Evolutionary conservation across 352 stramenopile species (phyloP), one percentile per base, ranked within the genome.

Genomic region (Phytophthora cajani): DNA sequence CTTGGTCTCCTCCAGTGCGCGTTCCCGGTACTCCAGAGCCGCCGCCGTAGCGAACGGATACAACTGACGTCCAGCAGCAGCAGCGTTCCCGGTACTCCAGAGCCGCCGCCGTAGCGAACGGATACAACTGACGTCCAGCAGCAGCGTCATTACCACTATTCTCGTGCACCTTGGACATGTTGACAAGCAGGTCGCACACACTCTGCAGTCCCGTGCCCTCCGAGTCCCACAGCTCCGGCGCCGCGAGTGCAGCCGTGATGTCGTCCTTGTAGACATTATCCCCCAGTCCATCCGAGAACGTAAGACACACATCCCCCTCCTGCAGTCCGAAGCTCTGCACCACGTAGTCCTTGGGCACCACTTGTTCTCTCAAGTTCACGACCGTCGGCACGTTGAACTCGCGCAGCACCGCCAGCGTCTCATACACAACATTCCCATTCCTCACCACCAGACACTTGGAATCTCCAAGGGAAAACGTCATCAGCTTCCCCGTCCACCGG

Each of bases 261-360:
- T 95, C 85, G 44, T 92, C 81, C 58, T 91, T 91, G 75, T 92
- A 95, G 27, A 95, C 42, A 57, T 95, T 95, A 61, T 95, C 88
- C 61, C 79, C 84, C 42, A 95, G 51, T 46, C 88, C 88, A 49
- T 95, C 88, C 12, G 84, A 91, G 61, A 95, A 93, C 2, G 84
- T 91, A 14, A 95, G 65, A 70, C 84, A 87, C 11, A 91, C 55
- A 62, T 93, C 87, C 2, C 74, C 67, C 11, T 82, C 55, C 44
- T 79, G 75, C 4, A 95, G 58, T 2, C 72, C 61, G 62, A 90
- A 90, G 63, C 64, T 90, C 71, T 95, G 83, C 49, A 95, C 81
- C 3, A 91, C 74, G 42, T 90, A 94, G 42, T 93, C 84, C 19
- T 77, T 79, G 10, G 55, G 54, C 54, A 79, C 61, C 49, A 92